Evolutionary conservation across 352 stramenopile species (phyloP).

Genomic region (Phytopythium sindhum): DNA sequence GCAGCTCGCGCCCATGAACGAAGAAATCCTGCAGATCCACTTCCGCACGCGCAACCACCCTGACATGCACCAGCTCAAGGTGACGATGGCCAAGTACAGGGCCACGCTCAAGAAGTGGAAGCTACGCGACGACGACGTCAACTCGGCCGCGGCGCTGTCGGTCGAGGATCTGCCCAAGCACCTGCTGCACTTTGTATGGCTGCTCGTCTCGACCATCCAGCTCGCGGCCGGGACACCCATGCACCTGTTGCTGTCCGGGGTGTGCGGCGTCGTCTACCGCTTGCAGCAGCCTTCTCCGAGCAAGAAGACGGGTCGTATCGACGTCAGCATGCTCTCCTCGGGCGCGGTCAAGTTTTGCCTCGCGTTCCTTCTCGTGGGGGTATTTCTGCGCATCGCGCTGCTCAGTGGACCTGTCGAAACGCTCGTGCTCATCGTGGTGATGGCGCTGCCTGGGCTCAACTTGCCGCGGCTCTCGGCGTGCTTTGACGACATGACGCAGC

Average conservation of each 20-base stretch:
- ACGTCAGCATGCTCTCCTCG: conserved; percentile 18
- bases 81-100: conserved; percentile 61
- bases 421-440: conserved; percentile 17
- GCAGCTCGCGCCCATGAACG: conserved; percentile 77
- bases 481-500: conserved; percentile 42
- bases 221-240: conserved; percentile 38
- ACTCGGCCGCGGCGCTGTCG: conserved; percentile 41
- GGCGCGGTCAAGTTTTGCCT: conserved; percentile 33
- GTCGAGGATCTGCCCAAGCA: conserved; percentile 39
- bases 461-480: conserved; percentile 27
- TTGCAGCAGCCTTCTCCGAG: conserved; percentile 18
- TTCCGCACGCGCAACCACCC: conserved; percentile 70
- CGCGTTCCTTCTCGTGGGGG: conserved; percentile 30
- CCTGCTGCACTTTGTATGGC: conserved; percentile 40
- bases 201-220: conserved; percentile 37
- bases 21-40: conserved; percentile 77
- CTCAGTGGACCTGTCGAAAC: conserved; percentile 31
- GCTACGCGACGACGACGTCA: conserved; percentile 68
- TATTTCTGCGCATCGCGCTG: conserved; percentile 30
- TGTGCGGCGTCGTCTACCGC: conserved; percentile 54
- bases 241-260: conserved; percentile 40
- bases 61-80: conserved; percentile 65
- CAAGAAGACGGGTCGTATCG: conserved; percentile 20
- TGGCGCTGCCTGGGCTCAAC: conserved; percentile 33
- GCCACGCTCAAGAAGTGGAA: conserved; percentile 56